Evolutionary conservation across 352 stramenopile species (phyloP), one percentile per base, ranked within the genome.

Genomic region (Phytophthora boehmeriae): DNA sequence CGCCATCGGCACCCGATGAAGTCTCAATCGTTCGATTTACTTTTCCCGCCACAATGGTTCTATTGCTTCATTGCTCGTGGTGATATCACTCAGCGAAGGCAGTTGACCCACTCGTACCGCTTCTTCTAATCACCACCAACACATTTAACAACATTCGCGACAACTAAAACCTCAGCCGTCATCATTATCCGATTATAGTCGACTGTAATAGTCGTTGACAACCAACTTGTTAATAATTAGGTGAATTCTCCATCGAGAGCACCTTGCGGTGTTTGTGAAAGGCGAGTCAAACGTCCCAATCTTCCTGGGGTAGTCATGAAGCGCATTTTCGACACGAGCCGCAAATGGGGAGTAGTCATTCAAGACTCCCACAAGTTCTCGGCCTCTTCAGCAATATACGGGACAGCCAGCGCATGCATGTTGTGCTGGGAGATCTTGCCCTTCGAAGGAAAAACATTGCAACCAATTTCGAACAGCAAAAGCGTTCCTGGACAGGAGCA

Each of bases 221-320:
- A 16, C 11, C 50, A 42, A 16, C 11, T 30, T 11, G 36, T 52
- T 16, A 43, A 58, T 27, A 44, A 11, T 8, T 66, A 65, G 17
- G 49, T 66, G 54, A 78, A 71, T 61, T 58, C 53, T 8, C 71
- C 64, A 0, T 75, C 54, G 11, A 61, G 74, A 34, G 58, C 55
- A 6, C 25, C 64, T 42, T 86, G 76, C 43, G 74, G 68, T 5
- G 44, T 86, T n/a, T 86, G 76, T 28, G 73, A 83, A 44, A 65
- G 63, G 19, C 71, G 76, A n/a, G 76, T 76, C 42, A 71, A 76
- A 54, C 73, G 71, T 10, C 58, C 44, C 13, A 78, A 73, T 51
- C 63, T 86, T 17, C 52, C 72, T 9, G 71, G 73, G 0, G 71
- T 71, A 19, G 71, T 78, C 6, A 86, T 81, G 74, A 86, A 86